A percentile compares a stretch with the other conserved stretches of the same genome.
Evolutionary conservation across 192 early-diverging fungal species (phyloP).

Genomic region (Linnemannia elongata): DNA sequence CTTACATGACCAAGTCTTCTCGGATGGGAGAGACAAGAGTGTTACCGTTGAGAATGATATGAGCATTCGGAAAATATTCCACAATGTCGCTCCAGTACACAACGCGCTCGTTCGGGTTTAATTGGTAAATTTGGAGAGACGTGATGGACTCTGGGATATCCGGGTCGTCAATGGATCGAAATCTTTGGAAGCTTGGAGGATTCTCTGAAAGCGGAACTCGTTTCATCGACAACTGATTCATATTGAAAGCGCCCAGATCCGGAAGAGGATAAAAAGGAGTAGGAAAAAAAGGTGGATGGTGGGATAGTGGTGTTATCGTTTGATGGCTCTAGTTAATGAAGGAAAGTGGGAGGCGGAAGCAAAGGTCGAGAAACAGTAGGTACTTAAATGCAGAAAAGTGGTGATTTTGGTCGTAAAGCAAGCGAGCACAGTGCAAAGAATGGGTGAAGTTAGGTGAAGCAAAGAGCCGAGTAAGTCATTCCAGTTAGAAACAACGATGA

Average conservation of each 20-base stretch:
- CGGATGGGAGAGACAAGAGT: background rate
- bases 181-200: background rate
- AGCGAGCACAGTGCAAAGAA: no score
- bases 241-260: background rate
- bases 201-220: background rate
- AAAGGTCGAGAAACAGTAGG: background rate
- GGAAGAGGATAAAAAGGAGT: background rate
- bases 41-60: background rate
- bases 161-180: background rate
- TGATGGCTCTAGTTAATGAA: background rate
- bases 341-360: background rate
- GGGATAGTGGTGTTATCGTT: background rate
- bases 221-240: background rate
- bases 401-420: no score
- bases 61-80: background rate
- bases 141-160: background rate
- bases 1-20: background rate
- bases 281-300: background rate
- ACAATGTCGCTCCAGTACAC: background rate
- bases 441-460: background rate
- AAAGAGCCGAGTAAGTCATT: background rate
- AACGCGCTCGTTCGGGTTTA: background rate
- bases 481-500: background rate
- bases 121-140: background rate
- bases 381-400: no score